Percentiles rank a stretch among this genome's conserved stretches.
These are phyloP conservation scores for Metschnikowia reukaufii DNA, from an alignment of 805 yeast genomes.

Conservation along the genomic window DNA sequence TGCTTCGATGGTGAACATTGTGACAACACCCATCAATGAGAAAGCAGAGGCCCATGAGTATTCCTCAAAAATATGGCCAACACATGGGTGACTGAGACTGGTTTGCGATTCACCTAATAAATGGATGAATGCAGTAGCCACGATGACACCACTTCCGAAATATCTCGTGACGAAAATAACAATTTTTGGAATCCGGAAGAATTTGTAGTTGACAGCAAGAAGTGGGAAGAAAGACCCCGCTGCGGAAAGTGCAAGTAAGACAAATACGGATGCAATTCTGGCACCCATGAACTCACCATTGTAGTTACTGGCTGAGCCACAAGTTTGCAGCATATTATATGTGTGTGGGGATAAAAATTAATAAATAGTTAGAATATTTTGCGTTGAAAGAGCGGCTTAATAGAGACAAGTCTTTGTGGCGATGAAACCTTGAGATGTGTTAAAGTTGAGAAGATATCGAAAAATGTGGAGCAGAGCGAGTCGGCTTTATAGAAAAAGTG, in stretches of 20 bases:
- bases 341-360: background rate
- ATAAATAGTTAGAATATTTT: too few species aligned
- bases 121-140: conserved; percentile 38
- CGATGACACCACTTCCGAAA: conserved; percentile 37
- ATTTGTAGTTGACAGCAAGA: conserved; percentile 22
- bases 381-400: too few species aligned
- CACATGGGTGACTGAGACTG: conserved; percentile 28
- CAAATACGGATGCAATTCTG: conserved; percentile 32
- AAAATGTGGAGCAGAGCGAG: background rate
- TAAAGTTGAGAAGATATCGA: background rate
- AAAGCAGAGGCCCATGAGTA: conserved; percentile 36
- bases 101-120: conserved; percentile 32
- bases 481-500: conserved; percentile 1
- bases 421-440: background rate
- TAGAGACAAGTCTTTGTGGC: background rate
- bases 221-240: conserved; percentile 34
- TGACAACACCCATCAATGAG: conserved; percentile 31
- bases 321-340: conserved; percentile 5
- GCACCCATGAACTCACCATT: conserved; percentile 28
- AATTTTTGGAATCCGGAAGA: conserved; percentile 26
- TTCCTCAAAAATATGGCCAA: conserved; percentile 26
- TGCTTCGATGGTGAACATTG: conserved; percentile 33
- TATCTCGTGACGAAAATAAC: conserved; percentile 30
- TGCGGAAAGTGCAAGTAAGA: conserved; percentile 29
- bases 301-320: conserved; percentile 13